Conservation (phyloP, 2,329 filamentous ascomycete species). For the Sordariomycetes sp. region DNA sequence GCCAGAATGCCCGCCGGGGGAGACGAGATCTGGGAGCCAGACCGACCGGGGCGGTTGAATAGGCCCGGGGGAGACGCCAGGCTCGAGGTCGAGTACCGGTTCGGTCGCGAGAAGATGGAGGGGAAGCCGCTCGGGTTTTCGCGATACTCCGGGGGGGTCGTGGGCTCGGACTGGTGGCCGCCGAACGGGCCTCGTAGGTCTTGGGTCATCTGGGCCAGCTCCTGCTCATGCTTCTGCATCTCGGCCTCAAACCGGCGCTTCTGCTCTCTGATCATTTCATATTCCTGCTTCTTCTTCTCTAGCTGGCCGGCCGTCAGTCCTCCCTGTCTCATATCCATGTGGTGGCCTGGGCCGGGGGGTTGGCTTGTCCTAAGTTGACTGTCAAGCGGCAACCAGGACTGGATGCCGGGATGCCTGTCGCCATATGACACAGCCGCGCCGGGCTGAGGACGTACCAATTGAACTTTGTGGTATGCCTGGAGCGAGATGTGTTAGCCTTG, state of each 20-base stretch:
- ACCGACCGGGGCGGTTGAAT: conserved; percentile 59
- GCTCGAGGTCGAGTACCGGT: conserved; percentile 81
- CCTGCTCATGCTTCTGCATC: conserved; percentile 78
- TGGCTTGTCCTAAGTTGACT: conserved; percentile 1
- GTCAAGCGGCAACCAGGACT: conserved; percentile 2
- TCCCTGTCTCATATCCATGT: conserved; percentile 4
- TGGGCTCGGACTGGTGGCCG: conserved; percentile 84
- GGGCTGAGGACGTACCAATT: conserved; percentile 49
- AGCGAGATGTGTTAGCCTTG: conserved; percentile 1
- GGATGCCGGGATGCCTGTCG: conserved; percentile 2
- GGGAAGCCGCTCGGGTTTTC: conserved; percentile 61
- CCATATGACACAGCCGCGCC: background rate
- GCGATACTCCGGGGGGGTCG: conserved; percentile 86
- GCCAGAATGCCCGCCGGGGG: conserved; percentile 46
- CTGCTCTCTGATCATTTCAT: conserved; percentile 81
- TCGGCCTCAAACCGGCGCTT: conserved; percentile 83
- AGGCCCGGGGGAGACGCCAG: conserved; percentile 69
- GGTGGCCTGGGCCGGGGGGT: conserved; percentile 1
- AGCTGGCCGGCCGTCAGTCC: conserved; percentile 39
- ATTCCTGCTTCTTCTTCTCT: conserved; percentile 87
- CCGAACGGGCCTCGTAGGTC: conserved; percentile 51
- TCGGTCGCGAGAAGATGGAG: conserved; percentile 68
- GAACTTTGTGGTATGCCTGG: conserved; percentile 57
- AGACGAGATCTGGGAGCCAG: conserved; percentile 69
- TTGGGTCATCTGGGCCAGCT: conserved; percentile 74